phyloP scores from a whole-genome alignment of 371 early-diverging fungal species.

The Umbelopsis sp. region DNA sequence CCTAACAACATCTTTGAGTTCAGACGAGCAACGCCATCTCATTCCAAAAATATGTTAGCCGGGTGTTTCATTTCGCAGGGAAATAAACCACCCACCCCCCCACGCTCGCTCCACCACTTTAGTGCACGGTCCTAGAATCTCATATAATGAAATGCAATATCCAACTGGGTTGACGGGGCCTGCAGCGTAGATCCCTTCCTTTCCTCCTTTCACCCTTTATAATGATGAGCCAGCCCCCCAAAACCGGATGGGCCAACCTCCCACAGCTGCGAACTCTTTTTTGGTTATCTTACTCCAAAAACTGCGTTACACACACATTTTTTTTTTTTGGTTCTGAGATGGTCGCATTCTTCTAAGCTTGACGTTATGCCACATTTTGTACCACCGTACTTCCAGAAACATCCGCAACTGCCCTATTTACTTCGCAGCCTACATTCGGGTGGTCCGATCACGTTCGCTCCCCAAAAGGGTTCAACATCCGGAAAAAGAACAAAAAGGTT shows the following conservation, averaged over 20 bases:
- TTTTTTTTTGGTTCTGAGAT: neutral
- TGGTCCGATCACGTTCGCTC: neutral
- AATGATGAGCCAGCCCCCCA: neutral
- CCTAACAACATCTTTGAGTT: neutral
- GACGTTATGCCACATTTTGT: conserved; percentile 16
- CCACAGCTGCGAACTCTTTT: neutral
- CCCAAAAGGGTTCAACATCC: neutral
- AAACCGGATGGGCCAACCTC: neutral
- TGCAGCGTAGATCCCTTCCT: conserved; percentile 8
- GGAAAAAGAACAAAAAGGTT: neutral
- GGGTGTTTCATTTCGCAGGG: neutral
- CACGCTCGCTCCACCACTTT: conserved; percentile 22
- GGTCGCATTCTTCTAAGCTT: neutral
- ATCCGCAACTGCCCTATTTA: neutral
- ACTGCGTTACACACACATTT: neutral
- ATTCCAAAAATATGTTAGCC: too few relatives aligned
- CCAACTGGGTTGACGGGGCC: too few relatives aligned
- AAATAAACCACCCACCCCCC: neutral
- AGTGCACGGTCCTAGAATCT: conserved; percentile 34
- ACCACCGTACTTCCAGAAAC: conserved; percentile 2
- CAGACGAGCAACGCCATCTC: too few relatives aligned
- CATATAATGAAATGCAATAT: neutral
- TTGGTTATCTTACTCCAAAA: neutral
- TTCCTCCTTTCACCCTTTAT: neutral
- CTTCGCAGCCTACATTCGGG: neutral